Conservation (phyloP, 1,284 basidiomycete species). For the Microstroma glucosiphilum region DNA sequence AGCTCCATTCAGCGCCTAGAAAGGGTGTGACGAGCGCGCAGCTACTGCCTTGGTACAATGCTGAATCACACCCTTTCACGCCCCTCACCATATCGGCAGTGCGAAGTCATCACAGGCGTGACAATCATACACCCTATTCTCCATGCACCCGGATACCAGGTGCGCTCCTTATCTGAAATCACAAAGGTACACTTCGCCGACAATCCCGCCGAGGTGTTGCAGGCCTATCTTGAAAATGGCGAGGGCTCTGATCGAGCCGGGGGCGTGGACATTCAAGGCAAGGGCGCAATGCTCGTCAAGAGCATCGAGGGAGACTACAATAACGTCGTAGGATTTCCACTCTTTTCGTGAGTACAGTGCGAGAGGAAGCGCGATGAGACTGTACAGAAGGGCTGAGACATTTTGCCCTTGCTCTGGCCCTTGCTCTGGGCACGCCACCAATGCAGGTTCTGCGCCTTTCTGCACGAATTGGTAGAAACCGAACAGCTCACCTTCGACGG, state of each 20-base stretch:
- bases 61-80: background rate
- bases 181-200: constrained; percentile 50
- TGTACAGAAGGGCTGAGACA: background rate
- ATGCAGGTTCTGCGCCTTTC: constrained; percentile 21
- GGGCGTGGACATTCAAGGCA: constrained; percentile 78
- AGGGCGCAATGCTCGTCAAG: constrained; percentile 71
- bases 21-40: constrained; percentile 51
- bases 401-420: background rate
- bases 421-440: background rate
- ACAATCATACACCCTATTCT: constrained; percentile 15
- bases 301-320: constrained; percentile 85
- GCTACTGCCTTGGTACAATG: background rate
- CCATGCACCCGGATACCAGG: background rate
- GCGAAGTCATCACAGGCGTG: constrained; percentile 46
- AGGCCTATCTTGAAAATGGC: constrained; percentile 79
- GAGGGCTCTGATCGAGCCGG: constrained; percentile 89
- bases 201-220: constrained; percentile 55
- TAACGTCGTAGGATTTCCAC: constrained; percentile 84
- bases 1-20: too few relatives aligned
- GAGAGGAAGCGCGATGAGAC: background rate
- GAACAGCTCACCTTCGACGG: constrained; percentile 43
- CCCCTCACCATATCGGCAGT: constrained; percentile 23
- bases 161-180: constrained; percentile 37
- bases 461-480: constrained; percentile 42
- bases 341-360: constrained; percentile 12